phyloP scores from a whole-genome alignment of 129 eudicot species.

The Solidago caesia region DNA sequence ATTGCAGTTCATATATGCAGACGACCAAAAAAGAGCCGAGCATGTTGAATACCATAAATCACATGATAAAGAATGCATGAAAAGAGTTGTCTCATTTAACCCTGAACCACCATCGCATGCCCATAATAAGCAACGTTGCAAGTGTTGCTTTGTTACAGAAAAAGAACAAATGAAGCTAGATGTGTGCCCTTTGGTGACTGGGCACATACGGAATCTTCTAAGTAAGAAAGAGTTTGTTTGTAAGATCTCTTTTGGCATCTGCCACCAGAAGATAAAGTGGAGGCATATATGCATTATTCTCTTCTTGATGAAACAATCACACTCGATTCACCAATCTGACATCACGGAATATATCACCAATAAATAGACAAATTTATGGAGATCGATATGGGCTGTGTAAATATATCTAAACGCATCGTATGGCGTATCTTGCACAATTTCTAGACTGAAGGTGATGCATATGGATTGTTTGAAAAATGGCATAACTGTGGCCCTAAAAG shows the following conservation, averaged over 20 bases:
- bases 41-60: background rate
- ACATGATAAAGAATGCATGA: background rate
- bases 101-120: background rate
- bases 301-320: no score
- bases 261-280: background rate
- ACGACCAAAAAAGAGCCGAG: no score
- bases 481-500: no score
- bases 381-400: no score
- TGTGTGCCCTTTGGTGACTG: conserved; percentile 1
- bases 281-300: background rate
- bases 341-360: no score
- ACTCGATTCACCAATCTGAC: background rate
- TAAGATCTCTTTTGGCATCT: background rate
- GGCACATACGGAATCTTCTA: background rate
- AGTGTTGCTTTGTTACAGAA: background rate
- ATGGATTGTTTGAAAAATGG: no score
- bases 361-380: no score
- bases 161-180: background rate
- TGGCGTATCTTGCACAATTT: no score
- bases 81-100: background rate
- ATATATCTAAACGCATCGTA: no score
- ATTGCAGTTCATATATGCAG: no score
- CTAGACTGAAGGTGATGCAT: no score
- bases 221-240: background rate
- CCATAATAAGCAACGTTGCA: conserved; percentile 1